phyloP scores from a whole-genome alignment of 768 basidiomycete species.

The Mycena rebaudengoi region DNA sequence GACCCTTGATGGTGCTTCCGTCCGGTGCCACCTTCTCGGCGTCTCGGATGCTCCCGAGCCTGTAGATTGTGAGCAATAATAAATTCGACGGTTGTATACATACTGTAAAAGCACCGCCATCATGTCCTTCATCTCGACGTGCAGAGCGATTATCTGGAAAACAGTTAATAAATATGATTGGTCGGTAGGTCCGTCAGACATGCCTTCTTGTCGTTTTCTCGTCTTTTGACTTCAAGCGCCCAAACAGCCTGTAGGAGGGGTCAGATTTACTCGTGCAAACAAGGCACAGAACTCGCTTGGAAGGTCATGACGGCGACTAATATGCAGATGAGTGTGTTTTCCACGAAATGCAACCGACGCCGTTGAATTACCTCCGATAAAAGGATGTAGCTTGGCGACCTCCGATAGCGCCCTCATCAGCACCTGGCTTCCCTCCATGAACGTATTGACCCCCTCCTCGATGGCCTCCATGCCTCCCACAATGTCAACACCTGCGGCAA shows the following conservation, averaged over 20 bases:
- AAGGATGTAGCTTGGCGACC: slow-evolving; percentile 36
- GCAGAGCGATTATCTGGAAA: slow-evolving; percentile 29
- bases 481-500: background rate
- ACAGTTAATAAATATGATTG: background rate
- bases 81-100: background rate
- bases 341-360: background rate
- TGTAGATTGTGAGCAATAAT: slow-evolving; percentile 6
- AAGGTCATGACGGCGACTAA: slow-evolving; percentile 23
- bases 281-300: too few relatives aligned
- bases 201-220: slow-evolving; percentile 51
- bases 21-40: slow-evolving; percentile 37
- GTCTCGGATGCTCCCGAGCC: slow-evolving; percentile 42
- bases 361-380: slow-evolving; percentile 20
- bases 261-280: slow-evolving; percentile 34
- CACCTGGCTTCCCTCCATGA: slow-evolving; percentile 30
- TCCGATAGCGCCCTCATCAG: slow-evolving; percentile 36
- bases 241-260: slow-evolving; percentile 43
- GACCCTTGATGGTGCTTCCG: slow-evolving; percentile 42
- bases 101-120: slow-evolving; percentile 45
- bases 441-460: slow-evolving; percentile 26
- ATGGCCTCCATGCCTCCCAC: slow-evolving; percentile 9
- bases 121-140: slow-evolving; percentile 50
- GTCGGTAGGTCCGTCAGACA: background rate
- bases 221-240: slow-evolving; percentile 46
- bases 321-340: background rate